A percentile compares a stretch with the other conserved stretches of the same genome.
These are phyloP conservation scores for Monosporozyma unispora DNA, from an alignment of 805 yeast species.

Conservation along the genomic window DNA sequence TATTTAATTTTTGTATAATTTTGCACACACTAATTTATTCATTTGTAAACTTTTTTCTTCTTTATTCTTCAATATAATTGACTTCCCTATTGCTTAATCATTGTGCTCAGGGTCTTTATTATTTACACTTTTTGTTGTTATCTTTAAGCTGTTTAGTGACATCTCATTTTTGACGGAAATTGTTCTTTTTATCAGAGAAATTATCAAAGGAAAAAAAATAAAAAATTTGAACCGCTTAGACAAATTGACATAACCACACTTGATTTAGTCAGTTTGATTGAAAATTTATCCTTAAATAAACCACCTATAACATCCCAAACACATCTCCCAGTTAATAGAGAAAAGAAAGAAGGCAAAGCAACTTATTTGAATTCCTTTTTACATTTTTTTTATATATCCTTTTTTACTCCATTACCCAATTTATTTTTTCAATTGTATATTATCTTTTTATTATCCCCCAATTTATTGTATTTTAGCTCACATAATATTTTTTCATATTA, in stretches of 20 bases:
- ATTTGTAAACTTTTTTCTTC: slow-evolving; percentile 5
- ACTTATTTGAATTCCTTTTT: not conserved
- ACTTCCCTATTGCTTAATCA: too few relatives aligned
- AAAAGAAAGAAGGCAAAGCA: not conserved
- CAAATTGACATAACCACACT: not conserved
- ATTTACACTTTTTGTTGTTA: not conserved
- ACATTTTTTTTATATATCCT: not conserved
- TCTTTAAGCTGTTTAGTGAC: not conserved
- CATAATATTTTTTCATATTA: not conserved
- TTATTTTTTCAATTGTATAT: not conserved
- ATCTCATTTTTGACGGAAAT: not conserved
- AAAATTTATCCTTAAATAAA: not conserved
- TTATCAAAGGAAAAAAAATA: not conserved
- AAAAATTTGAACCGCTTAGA: not conserved
- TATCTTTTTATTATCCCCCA: not conserved
- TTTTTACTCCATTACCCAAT: not conserved
- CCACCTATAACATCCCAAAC: not conserved
- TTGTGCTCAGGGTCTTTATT: not conserved
- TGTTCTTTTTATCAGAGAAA: not conserved
- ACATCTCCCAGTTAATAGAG: not conserved
- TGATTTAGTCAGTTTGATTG: not conserved
- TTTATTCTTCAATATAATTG: not conserved
- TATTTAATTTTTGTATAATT: slow-evolving; percentile 13
- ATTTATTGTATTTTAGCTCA: slow-evolving; percentile 1
- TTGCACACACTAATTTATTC: slow-evolving; percentile 15